Evolutionary conservation across 768 basidiomycete species (phyloP), one percentile per base, ranked within the genome.

Genomic region (Xanthoconium stramineum): DNA sequence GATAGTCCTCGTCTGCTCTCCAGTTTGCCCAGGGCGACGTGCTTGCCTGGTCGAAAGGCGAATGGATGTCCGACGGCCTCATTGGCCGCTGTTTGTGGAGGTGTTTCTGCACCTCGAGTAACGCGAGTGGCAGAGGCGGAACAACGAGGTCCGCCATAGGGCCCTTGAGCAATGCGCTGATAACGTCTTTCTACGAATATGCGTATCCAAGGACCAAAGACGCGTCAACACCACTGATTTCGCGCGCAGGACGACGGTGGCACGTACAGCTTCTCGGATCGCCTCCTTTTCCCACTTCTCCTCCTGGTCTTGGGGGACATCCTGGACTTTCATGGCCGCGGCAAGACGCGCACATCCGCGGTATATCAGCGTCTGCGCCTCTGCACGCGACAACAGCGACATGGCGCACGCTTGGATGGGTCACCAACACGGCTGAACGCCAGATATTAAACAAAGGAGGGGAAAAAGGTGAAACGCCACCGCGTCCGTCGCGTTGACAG

Each of bases 191-290:
- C 61, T 62, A 32, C 5, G 12, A 12, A 9, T 6, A 35, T 6
- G 5, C 33, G 33, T 8, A 24, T 8, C 3, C 12, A 12, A 35
- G 33, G 33, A 2, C 33, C 33, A 35, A 12, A 12, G 6, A 35
- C 33, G 24, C 24, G 24, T 24, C 24, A 35, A 35, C 8, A 12
- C 8, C 33, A 12, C 6, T 12, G 33, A 3, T 12, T 3, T 9
- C 8, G 33, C 33, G 33, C 9, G 12, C 33, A 6, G 12, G 33
- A 12, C 33, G 12, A 35, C 9, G 33, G 9, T 35, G 33, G 33
- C 33, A 35, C 58, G 12, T 52, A 64, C 58, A 0, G 53, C 55
- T 40, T 64, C 62, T 17, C 28, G 12, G 20, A 63, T 40, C 0
- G 7, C 47, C 0, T 43, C 46, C 0, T 32, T 30, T 24, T 60